These are phyloP conservation scores for Boletus sp. DNA, from an alignment of 768 basidiomycete species.

Conservation along the genomic window DNA sequence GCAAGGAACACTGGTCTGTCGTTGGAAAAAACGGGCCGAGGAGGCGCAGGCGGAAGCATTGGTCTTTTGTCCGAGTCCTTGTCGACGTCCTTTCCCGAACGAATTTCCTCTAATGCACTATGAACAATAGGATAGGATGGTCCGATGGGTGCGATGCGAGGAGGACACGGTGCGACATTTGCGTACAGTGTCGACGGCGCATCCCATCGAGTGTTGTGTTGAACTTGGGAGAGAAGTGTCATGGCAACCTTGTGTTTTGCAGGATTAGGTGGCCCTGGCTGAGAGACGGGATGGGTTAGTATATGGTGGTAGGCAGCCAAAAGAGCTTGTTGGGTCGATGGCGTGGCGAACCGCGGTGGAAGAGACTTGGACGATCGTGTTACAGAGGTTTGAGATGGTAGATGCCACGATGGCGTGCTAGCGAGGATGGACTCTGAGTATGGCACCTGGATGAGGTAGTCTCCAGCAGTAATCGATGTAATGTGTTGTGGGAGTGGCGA, in stretches of 20 bases:
- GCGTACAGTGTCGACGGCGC: conserved; percentile 63
- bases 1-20: conserved; percentile 61
- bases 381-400: conserved; percentile 44
- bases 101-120: conserved; percentile 28
- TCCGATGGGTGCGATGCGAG: conserved; percentile 58
- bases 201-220: conserved; percentile 63
- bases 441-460: conserved; percentile 69
- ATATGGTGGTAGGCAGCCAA: conserved; percentile 74
- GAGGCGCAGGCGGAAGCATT: conserved; percentile 34
- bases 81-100: conserved; percentile 45
- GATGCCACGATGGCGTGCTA: conserved; percentile 63
- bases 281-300: conserved; percentile 62
- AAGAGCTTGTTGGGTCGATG: conserved; percentile 61
- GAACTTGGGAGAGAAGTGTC: conserved; percentile 57
- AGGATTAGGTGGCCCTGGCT: conserved; percentile 50
- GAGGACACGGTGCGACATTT: conserved; percentile 53
- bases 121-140: conserved; percentile 61
- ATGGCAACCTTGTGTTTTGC: conserved; percentile 74
- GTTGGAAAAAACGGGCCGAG: conserved; percentile 39
- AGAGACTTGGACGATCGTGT: conserved; percentile 18
- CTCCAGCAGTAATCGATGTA: conserved; percentile 47
- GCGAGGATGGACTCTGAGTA: conserved; percentile 73
- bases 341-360: conserved; percentile 39
- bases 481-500: conserved; percentile 46
- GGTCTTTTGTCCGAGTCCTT: conserved; percentile 47